phyloP scores from a whole-genome alignment of 768 basidiomycete genomes.

The Russula vinacea region DNA sequence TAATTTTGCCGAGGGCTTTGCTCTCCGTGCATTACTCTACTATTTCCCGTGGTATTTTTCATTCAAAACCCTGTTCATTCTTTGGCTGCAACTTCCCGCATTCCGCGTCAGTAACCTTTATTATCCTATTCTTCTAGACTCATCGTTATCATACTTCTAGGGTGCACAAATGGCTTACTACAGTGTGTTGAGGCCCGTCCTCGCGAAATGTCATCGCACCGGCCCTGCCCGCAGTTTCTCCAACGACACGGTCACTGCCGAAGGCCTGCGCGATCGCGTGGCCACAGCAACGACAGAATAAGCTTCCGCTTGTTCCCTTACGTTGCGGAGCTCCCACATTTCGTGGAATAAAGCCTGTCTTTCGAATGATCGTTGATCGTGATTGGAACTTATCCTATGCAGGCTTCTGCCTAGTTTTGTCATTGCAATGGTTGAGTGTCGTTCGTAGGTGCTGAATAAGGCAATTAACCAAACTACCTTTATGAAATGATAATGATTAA shows the following conservation, averaged over 20 bases:
- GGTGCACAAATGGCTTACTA: constrained; percentile 84
- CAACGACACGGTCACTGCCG: constrained; percentile 52
- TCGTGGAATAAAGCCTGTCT: neutral
- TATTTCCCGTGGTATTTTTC: constrained; percentile 94
- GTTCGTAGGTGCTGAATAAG: constrained; percentile 11
- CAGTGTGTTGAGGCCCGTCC: constrained; percentile 73
- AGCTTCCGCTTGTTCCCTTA: constrained; percentile 10
- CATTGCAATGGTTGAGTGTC: constrained; percentile 19
- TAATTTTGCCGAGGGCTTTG: constrained; percentile 91
- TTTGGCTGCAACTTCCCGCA: constrained; percentile 87
- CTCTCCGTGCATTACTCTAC: constrained; percentile 79
- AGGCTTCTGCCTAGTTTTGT: constrained; percentile 12
- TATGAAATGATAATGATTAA: neutral
- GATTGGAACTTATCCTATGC: constrained; percentile 11
- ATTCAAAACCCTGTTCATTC: constrained; percentile 85
- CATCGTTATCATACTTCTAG: constrained; percentile 39
- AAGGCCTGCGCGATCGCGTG: constrained; percentile 47
- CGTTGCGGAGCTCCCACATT: neutral
- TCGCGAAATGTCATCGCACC: constrained; percentile 53
- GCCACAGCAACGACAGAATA: constrained; percentile 41
- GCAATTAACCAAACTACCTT: constrained; percentile 1
- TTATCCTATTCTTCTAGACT: constrained; percentile 11
- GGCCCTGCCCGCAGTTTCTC: constrained; percentile 46
- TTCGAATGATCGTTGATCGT: constrained; percentile 13
- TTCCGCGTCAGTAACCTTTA: constrained; percentile 62